Percentiles rank a stretch among this genome's conserved stretches.
Conservation (phyloP, 768 basidiomycete genomes). For the Leucogyrophana mollusca region DNA sequence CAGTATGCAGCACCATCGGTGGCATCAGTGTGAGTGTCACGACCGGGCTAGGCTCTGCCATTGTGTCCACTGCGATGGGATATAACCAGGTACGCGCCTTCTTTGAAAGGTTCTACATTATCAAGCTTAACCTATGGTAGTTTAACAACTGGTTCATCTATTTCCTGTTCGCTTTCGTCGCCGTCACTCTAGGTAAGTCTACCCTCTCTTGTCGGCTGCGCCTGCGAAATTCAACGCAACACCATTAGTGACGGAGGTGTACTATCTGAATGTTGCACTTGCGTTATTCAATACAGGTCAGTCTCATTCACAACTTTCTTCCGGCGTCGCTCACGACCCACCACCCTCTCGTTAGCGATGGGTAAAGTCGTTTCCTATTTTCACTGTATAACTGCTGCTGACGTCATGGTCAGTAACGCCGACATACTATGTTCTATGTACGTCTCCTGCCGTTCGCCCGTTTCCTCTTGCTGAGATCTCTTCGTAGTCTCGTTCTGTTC, state of each 20-base stretch:
- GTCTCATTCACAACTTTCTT: slow-evolving; percentile 17
- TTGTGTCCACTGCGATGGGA: slow-evolving; percentile 75
- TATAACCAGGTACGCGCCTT: slow-evolving; percentile 64
- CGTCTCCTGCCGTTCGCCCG: slow-evolving; percentile 21
- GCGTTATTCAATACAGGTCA: slow-evolving; percentile 90
- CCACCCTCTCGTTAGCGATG: slow-evolving; percentile 49
- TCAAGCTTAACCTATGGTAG: slow-evolving; percentile 35
- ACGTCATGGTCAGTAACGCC: slow-evolving; percentile 60
- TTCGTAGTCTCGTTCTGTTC: slow-evolving; percentile 76
- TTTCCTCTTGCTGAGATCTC: neutral
- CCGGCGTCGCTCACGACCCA: neutral
- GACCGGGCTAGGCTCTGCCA: slow-evolving; percentile 88
- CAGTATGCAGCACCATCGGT: slow-evolving; percentile 95
- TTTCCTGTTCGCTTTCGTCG: slow-evolving; percentile 81
- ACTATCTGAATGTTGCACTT: slow-evolving; percentile 93
- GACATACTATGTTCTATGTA: slow-evolving; percentile 84
- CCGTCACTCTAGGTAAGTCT: slow-evolving; percentile 71
- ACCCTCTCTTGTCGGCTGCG: neutral
- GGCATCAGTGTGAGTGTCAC: slow-evolving; percentile 94
- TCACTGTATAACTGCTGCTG: slow-evolving; percentile 5
- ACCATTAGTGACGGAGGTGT: slow-evolving; percentile 88
- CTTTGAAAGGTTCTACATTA: neutral
- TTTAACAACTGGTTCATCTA: slow-evolving; percentile 94
- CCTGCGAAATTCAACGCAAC: slow-evolving; percentile 9
- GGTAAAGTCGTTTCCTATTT: slow-evolving; percentile 40